Percentiles rank a stretch among this genome's conserved stretches.
Conservation (phyloP, 106 monocot species). For the Allium sativum region DNA sequence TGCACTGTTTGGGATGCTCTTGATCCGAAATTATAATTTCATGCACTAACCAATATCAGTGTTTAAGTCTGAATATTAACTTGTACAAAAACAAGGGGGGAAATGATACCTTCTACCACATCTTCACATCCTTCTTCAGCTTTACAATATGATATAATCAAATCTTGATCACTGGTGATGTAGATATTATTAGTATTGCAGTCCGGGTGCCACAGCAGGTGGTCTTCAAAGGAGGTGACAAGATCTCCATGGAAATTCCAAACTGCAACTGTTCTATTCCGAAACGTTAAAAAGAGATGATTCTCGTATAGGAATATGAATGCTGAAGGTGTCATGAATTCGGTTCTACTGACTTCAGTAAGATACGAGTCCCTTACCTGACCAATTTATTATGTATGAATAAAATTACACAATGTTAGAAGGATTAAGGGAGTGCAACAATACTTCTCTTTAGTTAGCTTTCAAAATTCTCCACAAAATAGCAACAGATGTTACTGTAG, state of each 20-base stretch:
- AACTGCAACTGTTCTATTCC: constrained; percentile 66
- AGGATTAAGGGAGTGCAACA: not conserved
- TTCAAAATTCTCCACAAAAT: not conserved
- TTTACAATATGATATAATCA: constrained; percentile 94
- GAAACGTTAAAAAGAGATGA: constrained; percentile 71
- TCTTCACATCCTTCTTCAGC: constrained; percentile 53
- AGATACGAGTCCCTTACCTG: constrained; percentile 57
- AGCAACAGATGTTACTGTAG: not conserved
- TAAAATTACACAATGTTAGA: no score
- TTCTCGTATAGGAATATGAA: constrained; percentile 85
- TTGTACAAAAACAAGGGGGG: no score
- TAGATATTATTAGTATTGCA: constrained; percentile 92
- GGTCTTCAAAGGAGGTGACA: constrained; percentile 81
- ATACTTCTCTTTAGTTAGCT: not conserved
- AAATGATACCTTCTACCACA: constrained; percentile 30
- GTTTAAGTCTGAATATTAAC: no score
- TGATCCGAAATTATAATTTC: no score
- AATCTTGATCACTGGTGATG: constrained; percentile 84
- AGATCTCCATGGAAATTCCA: constrained; percentile 77
- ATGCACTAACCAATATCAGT: no score
- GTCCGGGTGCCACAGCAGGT: constrained; percentile 83
- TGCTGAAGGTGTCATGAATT: constrained; percentile 76
- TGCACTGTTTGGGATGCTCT: no score
- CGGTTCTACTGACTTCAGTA: constrained; percentile 52
- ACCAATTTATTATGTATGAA: not conserved